phyloP scores from a whole-genome alignment of 2,329 filamentous ascomycete genomes.

The Apiospora hydei region DNA sequence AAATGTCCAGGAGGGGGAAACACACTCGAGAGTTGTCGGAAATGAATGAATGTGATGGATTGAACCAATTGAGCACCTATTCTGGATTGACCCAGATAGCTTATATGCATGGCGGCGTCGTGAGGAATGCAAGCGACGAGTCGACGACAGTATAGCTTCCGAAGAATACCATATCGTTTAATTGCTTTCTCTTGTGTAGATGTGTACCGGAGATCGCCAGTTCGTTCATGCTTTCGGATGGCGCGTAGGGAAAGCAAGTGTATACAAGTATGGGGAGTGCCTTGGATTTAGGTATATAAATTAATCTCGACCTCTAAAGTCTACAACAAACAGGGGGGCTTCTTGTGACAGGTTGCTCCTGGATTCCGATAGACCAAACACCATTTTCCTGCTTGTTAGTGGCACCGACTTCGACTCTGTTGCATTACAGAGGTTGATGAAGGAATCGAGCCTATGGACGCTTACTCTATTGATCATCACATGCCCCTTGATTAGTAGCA shows the following conservation, averaged over 20 bases:
- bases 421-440: neutral
- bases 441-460: neutral
- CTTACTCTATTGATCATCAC: neutral
- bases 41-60: neutral
- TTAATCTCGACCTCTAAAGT: neutral
- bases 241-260: neutral
- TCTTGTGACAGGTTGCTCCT: neutral
- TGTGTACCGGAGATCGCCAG: neutral
- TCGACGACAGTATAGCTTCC: neutral
- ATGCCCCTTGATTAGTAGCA: neutral
- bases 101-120: constrained; percentile 2
- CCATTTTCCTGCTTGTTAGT: neutral
- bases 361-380: neutral
- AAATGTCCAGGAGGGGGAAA: neutral
- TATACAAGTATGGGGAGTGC: neutral
- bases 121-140: neutral
- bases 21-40: neutral
- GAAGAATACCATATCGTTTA: neutral
- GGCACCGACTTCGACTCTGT: neutral
- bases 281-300: neutral
- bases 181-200: neutral
- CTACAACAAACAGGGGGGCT: neutral
- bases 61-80: neutral
- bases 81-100: neutral
- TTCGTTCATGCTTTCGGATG: neutral